Conservation (phyloP, 371 early-diverging fungal species). For the Sporodiniella umbellata region DNA sequence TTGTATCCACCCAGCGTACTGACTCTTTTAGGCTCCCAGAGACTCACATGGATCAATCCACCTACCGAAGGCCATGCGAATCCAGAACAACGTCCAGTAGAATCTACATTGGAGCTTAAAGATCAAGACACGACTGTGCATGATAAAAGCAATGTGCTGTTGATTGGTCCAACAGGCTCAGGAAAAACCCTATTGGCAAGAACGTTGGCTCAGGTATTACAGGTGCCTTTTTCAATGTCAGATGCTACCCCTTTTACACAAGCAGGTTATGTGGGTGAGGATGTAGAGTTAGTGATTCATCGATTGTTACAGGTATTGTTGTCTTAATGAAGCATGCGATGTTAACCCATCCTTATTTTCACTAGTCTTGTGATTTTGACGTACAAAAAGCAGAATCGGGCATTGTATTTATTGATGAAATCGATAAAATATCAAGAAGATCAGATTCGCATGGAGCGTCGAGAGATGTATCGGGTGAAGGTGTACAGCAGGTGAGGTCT, state of each 20-base stretch:
- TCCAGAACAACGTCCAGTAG: not conserved
- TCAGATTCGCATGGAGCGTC: constrained; percentile 73
- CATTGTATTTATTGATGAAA: constrained; percentile 92
- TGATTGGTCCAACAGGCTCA: constrained; percentile 87
- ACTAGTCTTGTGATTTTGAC: constrained; percentile 80
- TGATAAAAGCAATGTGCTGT: constrained; percentile 88
- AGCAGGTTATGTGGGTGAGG: constrained; percentile 94
- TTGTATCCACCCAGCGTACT: too few species aligned
- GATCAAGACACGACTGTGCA: constrained; percentile 46
- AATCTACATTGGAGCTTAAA: not conserved
- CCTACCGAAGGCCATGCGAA: constrained; percentile 18
- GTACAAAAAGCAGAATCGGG: constrained; percentile 84
- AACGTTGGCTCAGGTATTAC: constrained; percentile 80
- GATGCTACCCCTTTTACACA: constrained; percentile 93
- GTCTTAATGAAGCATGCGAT: not conserved
- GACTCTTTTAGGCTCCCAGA: constrained; percentile 12
- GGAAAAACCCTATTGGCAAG: constrained; percentile 80
- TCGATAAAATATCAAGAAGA: constrained; percentile 84
- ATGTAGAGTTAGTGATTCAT: constrained; percentile 86
- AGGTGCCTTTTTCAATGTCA: constrained; percentile 89
- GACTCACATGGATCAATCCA: constrained; percentile 33
- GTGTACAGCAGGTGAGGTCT: constrained; percentile 76
- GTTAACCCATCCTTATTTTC: too few species aligned
- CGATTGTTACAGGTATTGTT: constrained; percentile 69
- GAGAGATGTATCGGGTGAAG: constrained; percentile 93